A percentile compares a stretch with the other conserved stretches of the same genome.
phyloP scores from a whole-genome alignment of 768 basidiomycete genomes.

The Podaxis carcinomalis region DNA sequence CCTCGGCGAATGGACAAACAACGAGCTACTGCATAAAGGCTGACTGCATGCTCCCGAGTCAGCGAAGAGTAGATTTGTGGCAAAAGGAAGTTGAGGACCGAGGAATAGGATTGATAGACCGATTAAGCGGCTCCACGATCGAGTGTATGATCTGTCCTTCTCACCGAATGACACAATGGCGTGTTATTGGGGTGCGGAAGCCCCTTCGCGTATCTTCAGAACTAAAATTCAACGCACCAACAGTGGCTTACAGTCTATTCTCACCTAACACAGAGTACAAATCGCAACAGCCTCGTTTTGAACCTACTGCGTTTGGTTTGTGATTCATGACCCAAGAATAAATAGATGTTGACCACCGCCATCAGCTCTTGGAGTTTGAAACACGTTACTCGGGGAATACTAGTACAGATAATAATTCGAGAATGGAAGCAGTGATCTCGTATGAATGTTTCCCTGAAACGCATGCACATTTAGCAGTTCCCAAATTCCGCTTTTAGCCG shows the following conservation, averaged over 20 bases:
- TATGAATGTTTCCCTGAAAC: background rate
- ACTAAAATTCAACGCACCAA: background rate
- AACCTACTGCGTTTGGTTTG: background rate
- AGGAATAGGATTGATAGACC: background rate
- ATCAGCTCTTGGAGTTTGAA: background rate
- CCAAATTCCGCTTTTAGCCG: background rate
- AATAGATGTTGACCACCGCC: background rate
- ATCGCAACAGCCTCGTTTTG: background rate
- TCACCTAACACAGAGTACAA: background rate
- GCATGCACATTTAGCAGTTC: background rate
- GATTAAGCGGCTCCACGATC: background rate
- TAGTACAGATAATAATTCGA: background rate
- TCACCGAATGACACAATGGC: background rate
- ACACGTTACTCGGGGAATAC: background rate
- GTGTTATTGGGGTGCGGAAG: background rate
- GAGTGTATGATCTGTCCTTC: background rate
- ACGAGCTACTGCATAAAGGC: background rate
- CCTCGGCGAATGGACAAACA: background rate
- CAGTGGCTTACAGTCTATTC: background rate
- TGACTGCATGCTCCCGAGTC: background rate
- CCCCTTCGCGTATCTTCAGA: background rate
- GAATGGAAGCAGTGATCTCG: background rate
- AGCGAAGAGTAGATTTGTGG: background rate
- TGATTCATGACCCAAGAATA: background rate
- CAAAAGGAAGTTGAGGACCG: background rate